Percentiles rank a stretch among this genome's conserved stretches.
Evolutionary conservation across 805 yeast genomes (phyloP).

Genomic region (Huiozyma sinensis): DNA sequence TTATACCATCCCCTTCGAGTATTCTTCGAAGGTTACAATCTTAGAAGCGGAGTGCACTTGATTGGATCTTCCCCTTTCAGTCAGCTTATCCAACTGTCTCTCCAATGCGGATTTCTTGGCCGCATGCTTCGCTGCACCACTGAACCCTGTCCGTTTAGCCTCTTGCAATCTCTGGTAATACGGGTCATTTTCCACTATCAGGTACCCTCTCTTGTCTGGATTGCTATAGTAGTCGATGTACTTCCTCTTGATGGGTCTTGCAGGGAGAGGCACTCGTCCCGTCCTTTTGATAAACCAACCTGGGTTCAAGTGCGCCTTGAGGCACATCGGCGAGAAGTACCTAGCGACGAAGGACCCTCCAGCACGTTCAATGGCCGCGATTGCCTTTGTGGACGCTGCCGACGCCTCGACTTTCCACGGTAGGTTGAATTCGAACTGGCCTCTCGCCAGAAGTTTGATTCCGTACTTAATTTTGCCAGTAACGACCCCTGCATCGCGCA

Average conservation of each 20-base stretch:
- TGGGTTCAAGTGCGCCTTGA: slow-evolving; percentile 70
- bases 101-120: slow-evolving; percentile 24
- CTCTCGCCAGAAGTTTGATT: slow-evolving; percentile 68
- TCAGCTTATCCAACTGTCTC: slow-evolving; percentile 21
- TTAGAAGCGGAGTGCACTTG: slow-evolving; percentile 2
- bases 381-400: slow-evolving; percentile 66
- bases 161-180: slow-evolving; percentile 15
- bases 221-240: slow-evolving; percentile 71
- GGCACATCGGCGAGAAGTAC: slow-evolving; percentile 56
- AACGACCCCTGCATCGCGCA: slow-evolving; percentile 65
- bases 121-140: slow-evolving; percentile 9
- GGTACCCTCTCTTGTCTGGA: slow-evolving; percentile 65
- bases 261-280: slow-evolving; percentile 73
- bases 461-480: slow-evolving; percentile 69
- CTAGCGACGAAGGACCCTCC: slow-evolving; percentile 70
- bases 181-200: slow-evolving; percentile 34
- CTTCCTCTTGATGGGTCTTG: slow-evolving; percentile 77
- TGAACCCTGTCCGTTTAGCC: slow-evolving; percentile 14
- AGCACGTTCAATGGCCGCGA: slow-evolving; percentile 54
- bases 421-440: slow-evolving; percentile 38
- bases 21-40: slow-evolving; percentile 4
- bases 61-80: slow-evolving; percentile 17
- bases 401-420: slow-evolving; percentile 75
- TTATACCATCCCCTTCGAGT: too few species aligned
- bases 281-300: slow-evolving; percentile 53